Percentiles rank a stretch among this genome's conserved stretches.
These are phyloP conservation scores for Pontederia crassipes DNA, from an alignment of 176 grass and related monocot species.

Conservation along the genomic window DNA sequence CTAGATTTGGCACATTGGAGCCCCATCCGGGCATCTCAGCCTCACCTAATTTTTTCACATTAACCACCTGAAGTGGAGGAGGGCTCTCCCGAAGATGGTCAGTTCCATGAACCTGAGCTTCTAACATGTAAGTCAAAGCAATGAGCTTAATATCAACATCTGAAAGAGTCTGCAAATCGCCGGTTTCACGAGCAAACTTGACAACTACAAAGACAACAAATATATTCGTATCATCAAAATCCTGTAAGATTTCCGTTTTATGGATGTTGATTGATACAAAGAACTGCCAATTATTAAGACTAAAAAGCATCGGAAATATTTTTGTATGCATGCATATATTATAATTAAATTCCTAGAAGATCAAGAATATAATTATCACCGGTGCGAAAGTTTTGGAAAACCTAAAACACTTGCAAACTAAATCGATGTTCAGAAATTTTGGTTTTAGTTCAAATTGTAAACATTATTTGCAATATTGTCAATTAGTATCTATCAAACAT, in stretches of 20 bases:
- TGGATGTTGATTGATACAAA: no score
- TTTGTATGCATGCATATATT: no score
- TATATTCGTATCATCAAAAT: background rate
- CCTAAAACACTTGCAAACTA: no score
- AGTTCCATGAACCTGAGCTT: conserved; percentile 71
- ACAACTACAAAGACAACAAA: conserved; percentile 32
- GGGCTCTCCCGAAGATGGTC: conserved; percentile 64
- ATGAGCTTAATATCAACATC: conserved; percentile 96
- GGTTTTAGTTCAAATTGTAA: no score
- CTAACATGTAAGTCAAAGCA: conserved; percentile 89
- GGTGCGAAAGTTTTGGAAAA: no score
- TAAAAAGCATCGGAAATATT: no score
- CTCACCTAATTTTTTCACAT: conserved; percentile 51
- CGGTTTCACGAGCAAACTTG: conserved; percentile 88
- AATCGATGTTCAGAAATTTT: no score
- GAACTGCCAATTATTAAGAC: no score
- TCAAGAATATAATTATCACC: no score
- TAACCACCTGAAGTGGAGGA: conserved; percentile 59
- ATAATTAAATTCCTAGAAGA: no score
- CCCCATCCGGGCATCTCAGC: conserved; percentile 68
- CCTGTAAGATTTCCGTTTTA: no score
- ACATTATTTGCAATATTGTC: no score
- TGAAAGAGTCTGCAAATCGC: conserved; percentile 85
- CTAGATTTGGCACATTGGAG: conserved; percentile 65
- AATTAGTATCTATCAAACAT: background rate